Percentiles rank a stretch among this genome's conserved stretches.
Evolutionary conservation across 306 rosid species (phyloP).

Genomic region (Hylodesmum podocarpum): DNA sequence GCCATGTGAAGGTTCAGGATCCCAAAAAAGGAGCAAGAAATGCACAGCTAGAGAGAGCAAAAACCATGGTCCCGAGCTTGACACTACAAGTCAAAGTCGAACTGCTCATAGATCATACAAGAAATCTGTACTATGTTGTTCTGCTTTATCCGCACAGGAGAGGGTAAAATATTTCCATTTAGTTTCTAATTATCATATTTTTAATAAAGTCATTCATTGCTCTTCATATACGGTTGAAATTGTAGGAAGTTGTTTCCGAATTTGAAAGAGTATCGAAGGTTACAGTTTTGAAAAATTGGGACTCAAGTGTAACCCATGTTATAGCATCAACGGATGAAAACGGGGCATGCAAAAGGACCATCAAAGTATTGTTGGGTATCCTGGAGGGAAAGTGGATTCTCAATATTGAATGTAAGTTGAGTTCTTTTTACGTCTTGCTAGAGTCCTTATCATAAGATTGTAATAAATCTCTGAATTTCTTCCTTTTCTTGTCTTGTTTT

Average conservation of each 20-base stretch:
- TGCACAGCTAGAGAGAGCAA: slow-evolving; percentile 32
- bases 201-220: not conserved
- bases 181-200: not conserved
- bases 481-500: not conserved
- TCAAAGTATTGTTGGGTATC: slow-evolving; percentile 85
- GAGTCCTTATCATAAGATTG: not conserved
- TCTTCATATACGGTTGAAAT: slow-evolving; percentile 24
- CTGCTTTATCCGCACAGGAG: slow-evolving; percentile 74
- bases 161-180: slow-evolving; percentile 54
- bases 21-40: slow-evolving; percentile 45
- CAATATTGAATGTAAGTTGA: slow-evolving; percentile 61
- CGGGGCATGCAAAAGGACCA: slow-evolving; percentile 89
- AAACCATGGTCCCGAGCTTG: slow-evolving; percentile 35
- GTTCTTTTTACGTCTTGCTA: not conserved
- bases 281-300: slow-evolving; percentile 73
- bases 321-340: slow-evolving; percentile 82
- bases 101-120: slow-evolving; percentile 48
- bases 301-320: slow-evolving; percentile 79
- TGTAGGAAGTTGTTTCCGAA: slow-evolving; percentile 70
- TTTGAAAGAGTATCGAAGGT: slow-evolving; percentile 66
- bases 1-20: slow-evolving; percentile 58
- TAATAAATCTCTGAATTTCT: not conserved
- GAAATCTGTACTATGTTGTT: slow-evolving; percentile 82
- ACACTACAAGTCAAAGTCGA: slow-evolving; percentile 22
- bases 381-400: slow-evolving; percentile 95